Base-by-base conservation (phyloP, 345 rosid species). In the Dipteronia sinensis region DNA sequence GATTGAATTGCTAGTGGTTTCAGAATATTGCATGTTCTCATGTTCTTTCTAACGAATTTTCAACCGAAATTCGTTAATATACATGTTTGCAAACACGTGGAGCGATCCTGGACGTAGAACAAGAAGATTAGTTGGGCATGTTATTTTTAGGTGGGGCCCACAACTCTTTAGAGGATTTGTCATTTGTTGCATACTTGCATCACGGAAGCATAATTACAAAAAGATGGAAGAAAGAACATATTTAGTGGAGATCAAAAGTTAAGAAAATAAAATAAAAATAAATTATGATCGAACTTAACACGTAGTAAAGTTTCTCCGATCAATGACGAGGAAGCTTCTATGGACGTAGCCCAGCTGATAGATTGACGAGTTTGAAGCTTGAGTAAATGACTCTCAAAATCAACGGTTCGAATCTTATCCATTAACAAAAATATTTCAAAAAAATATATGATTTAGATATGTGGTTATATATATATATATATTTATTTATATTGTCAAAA, bases 1-100 rank as follows among this genome's bases (percentile, higher is more conserved):
- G 17, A 42, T 6, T 51, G 20, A 29, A 69, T n/a, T 27, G 66
- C 3, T 47, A 27, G 64, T 65, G 71, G 22, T 19, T 49, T 19
- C 4, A 49, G 71, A 75, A 75, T 51, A n/a, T 29, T 13, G 62
- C 71, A 47, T 62, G 59, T 44, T 62, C 68, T 44, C 16, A 5
- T 15, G 42, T 23, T 73, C 56, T 61, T 13, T 9, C 1, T 12
- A 2, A 9, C 75, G 12, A 25, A 13, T 56, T 72, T 65, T 38
- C 78, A 20, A 69, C 55, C 4, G 1, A 65, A 56, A 80, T 65
- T 71, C 69, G 2, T 65, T 68, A 12, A 10, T 10, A 29, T 31
- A 25, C 2, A 31, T 10, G 19, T 7, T 38, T 65, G 71, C 44
- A 2, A 58, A 76, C 75, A 66, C 76, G 81, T 81, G 84, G 72